Base-by-base conservation (phyloP, 2,329 filamentous ascomycete genomes). In the Aspergillus eucalypticola region DNA sequence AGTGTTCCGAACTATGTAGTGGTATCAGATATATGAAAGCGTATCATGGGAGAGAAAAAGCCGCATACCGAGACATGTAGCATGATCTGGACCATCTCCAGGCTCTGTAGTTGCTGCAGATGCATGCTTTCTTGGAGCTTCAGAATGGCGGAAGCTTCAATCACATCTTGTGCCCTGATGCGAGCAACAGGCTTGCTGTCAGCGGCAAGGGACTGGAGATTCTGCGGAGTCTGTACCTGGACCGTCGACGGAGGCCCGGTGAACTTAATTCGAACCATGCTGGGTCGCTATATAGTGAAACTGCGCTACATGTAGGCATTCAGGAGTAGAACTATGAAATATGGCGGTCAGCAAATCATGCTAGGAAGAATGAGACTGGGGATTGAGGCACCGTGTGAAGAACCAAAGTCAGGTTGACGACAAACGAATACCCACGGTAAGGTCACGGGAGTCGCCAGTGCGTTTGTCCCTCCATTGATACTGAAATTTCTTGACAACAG, bases 61-160 rank as follows among this genome's bases (percentile, higher is more conserved):
- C 49, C 38, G 74, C 78, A 72, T 62, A 81, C 77, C 17, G 78
- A 77, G 44, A 78, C 74, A 64, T 82, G 80, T 8, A 83, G 66
- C 65, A 82, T 74, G 3, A 79, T 81, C 67, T 82, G 79, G 13
- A 81, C 74, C 42, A 82, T 67, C 57, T 80, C 79, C 41, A 78
- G 70, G 60, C 80, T 83, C 62, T 82, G 80, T 55, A 76, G 72
- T 58, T 79, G 77, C 50, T 69, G 75, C 11, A 74, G 60, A 2
- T 60, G 61, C 27, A 67, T 58, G 11, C 49, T 56, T 56, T 65
- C 59, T 38, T 62, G 49, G 8, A 59, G 27, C n/a, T 25, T 35
- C 44, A 61, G 59, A 41, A 57, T 54, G 13, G 64, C 32, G 10
- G 39, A 23, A 10, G 51, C 42, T 27, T 67, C 56, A 10, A 60